phyloP scores from a whole-genome alignment of 108 stramenopile genomes.

The Cylindrotheca fusiformis region DNA sequence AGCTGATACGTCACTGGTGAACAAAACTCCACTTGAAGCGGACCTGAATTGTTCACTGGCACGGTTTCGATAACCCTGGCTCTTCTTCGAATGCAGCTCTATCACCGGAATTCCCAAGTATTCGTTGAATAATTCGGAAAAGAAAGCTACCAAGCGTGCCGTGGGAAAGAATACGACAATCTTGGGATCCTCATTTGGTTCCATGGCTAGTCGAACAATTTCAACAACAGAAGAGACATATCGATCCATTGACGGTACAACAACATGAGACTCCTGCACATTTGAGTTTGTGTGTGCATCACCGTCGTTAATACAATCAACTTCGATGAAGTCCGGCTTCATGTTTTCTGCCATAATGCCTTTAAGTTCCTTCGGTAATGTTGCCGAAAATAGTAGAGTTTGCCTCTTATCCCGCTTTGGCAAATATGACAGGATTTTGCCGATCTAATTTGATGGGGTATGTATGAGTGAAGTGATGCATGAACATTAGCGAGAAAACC shows the following conservation, averaged over 20 bases:
- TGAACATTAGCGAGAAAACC: constrained; percentile 62
- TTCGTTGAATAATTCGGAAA: constrained; percentile 67
- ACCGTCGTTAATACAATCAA: constrained; percentile 13
- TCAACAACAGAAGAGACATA: constrained; percentile 26
- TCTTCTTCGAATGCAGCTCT: constrained; percentile 84
- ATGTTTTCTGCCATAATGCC: constrained; percentile 53
- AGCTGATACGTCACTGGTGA: constrained; percentile 89
- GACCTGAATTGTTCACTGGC: constrained; percentile 61
- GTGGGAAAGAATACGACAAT: constrained; percentile 89
- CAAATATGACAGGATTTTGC: constrained; percentile 63
- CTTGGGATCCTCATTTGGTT: constrained; percentile 61
- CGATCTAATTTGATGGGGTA: constrained; percentile 46
- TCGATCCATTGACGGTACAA: constrained; percentile 3
- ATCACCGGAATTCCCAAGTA: constrained; percentile 43
- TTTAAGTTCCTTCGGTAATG: constrained; percentile 65
- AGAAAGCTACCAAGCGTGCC: constrained; percentile 56
- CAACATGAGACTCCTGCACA: not conserved
- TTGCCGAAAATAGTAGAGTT: constrained; percentile 90
- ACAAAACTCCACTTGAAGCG: constrained; percentile 44
- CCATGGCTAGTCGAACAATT: constrained; percentile 49
- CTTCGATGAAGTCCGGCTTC: constrained; percentile 32
- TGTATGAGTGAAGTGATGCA: not conserved
- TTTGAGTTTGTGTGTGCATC: constrained; percentile 45
- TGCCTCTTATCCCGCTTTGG: constrained; percentile 52
- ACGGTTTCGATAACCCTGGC: constrained; percentile 67